Evolutionary conservation across 2,329 filamentous ascomycete species (phyloP).

Genomic region (Penicillium oxalicum): DNA sequence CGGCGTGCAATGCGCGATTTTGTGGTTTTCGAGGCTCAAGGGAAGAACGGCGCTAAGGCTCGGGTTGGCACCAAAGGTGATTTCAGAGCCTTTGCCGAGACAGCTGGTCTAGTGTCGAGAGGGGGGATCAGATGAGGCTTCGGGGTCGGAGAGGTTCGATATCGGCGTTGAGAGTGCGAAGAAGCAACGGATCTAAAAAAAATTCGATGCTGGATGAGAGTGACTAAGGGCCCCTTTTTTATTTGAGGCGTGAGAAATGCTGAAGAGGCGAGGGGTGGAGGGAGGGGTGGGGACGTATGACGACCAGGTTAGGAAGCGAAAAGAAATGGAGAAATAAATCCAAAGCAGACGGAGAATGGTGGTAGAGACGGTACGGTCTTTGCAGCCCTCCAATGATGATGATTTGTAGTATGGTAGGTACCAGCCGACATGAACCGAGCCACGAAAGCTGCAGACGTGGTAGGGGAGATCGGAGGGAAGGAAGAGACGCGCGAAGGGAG

Average conservation of each 20-base stretch:
- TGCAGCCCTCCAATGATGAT: slow-evolving; percentile 19
- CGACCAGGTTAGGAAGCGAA: slow-evolving; percentile 18
- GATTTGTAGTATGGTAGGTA: slow-evolving; percentile 8
- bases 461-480: background rate
- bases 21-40: slow-evolving; percentile 5
- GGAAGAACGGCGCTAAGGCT: slow-evolving; percentile 7
- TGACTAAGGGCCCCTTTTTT: slow-evolving; percentile 7
- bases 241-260: slow-evolving; percentile 8
- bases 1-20: no score
- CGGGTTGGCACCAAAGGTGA: no score
- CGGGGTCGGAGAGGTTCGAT: no score
- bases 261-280: slow-evolving; percentile 18
- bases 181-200: background rate
- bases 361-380: slow-evolving; percentile 17
- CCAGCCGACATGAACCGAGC: slow-evolving; percentile 16
- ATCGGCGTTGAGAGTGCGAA: background rate
- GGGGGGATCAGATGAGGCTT: no score
- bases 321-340: background rate
- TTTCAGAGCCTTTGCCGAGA: no score
- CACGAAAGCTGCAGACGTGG: slow-evolving; percentile 10
- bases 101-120: no score
- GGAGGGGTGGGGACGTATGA: slow-evolving; percentile 19
- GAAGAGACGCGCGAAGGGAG: background rate
- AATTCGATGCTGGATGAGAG: background rate
- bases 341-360: slow-evolving; percentile 4